These are phyloP conservation scores for Acacia confusa DNA, from an alignment of 306 rosid genomes.

Conservation along the genomic window DNA sequence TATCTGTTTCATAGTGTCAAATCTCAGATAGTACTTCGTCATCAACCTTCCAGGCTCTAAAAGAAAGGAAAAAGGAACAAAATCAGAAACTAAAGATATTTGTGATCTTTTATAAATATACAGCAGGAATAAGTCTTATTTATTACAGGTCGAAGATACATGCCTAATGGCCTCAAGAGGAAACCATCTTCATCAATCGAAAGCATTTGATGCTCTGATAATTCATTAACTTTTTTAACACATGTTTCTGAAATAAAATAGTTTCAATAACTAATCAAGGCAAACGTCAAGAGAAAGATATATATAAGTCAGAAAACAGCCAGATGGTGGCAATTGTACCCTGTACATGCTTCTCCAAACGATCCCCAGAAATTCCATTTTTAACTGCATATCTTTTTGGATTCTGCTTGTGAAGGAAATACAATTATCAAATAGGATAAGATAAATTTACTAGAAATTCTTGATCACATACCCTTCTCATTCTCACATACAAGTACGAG, in stretches of 20 bases:
- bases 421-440: constrained; percentile 20
- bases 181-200: constrained; percentile 97
- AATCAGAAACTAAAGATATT: constrained; percentile 29
- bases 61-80: constrained; percentile 25
- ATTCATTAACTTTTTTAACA: constrained; percentile 78
- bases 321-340: constrained; percentile 47
- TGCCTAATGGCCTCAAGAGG: constrained; percentile 92
- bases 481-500: constrained; percentile 84
- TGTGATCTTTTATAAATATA: constrained; percentile 15
- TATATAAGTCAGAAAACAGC: constrained; percentile 7
- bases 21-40: constrained; percentile 95
- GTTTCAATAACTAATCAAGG: constrained; percentile 25
- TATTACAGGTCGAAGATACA: constrained; percentile 1
- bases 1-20: constrained; percentile 88
- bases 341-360: constrained; percentile 74
- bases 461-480: constrained; percentile 70
- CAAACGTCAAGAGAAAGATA: constrained; percentile 13
- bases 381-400: constrained; percentile 66
- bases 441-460: constrained; percentile 16
- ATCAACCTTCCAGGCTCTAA: constrained; percentile 93
- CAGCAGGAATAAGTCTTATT: constrained; percentile 8
- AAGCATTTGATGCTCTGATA: constrained; percentile 74
- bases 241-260: constrained; percentile 63
- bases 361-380: constrained; percentile 59
- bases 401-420: constrained; percentile 52